Evolutionary conservation across 257 asterid genomes (phyloP).

Genomic region (Solanum okadae): DNA sequence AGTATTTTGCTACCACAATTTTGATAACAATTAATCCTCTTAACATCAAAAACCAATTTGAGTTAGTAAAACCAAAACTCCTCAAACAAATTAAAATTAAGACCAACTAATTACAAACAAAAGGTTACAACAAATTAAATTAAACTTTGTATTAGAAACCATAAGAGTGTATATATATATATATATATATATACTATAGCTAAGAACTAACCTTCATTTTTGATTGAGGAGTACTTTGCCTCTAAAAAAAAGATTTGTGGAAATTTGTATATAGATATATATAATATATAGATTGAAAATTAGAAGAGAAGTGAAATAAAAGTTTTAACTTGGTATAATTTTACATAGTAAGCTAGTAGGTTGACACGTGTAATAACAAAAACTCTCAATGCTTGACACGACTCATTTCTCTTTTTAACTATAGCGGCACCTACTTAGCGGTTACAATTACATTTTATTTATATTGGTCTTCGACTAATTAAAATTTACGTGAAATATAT

Average conservation of each 20-base stretch:
- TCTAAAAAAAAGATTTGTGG: not conserved
- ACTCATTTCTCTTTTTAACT: not conserved
- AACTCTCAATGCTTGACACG: not conserved
- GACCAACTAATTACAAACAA: not conserved
- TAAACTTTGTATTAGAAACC: not conserved
- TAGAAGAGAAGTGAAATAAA: not conserved
- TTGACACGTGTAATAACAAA: not conserved
- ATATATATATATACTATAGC: not conserved
- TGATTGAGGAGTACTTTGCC: not conserved
- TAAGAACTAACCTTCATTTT: not conserved
- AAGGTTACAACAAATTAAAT: not conserved
- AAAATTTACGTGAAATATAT: not conserved
- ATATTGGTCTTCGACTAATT: not conserved
- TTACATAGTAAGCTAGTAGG: not conserved
- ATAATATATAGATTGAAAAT: not conserved
- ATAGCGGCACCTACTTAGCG: not conserved
- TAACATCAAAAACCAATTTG: not conserved
- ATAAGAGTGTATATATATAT: not conserved
- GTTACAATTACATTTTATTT: not conserved
- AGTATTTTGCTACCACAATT: not conserved
- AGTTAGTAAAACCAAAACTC: not conserved
- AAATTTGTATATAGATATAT: not conserved
- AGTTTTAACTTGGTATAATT: not conserved
- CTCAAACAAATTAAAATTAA: not conserved
- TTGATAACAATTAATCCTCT: not conserved